Conservation (phyloP, 1,284 basidiomycete species). For the Ganoderma resinaceum region DNA sequence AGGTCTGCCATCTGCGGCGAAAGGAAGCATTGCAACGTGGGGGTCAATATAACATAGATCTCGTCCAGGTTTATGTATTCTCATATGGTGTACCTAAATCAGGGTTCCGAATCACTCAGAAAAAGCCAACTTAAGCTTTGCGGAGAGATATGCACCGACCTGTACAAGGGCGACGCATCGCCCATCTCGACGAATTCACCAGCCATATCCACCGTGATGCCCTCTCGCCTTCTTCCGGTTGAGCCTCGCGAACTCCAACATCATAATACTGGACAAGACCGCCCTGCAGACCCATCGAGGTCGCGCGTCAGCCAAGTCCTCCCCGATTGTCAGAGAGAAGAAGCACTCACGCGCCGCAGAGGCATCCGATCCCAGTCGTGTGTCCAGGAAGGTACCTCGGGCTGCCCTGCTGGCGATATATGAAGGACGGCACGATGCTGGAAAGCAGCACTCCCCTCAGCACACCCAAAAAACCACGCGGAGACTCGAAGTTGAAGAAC, state of each 20-base stretch:
- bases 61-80: no score
- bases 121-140: no score
- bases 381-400: slow-evolving; percentile 28
- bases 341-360: slow-evolving; percentile 21
- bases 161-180: slow-evolving; percentile 26
- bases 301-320: background rate
- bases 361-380: slow-evolving; percentile 20
- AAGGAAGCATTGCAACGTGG: no score
- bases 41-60: no score
- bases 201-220: slow-evolving; percentile 13
- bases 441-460: background rate
- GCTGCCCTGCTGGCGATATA: slow-evolving; percentile 27
- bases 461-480: no score
- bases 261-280: slow-evolving; percentile 13
- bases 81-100: no score
- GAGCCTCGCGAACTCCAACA: slow-evolving; percentile 20
- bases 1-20: no score
- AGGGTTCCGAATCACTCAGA: no score
- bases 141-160: slow-evolving; percentile 11
- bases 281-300: no score
- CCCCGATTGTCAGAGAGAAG: background rate
- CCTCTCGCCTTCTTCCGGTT: slow-evolving; percentile 24
- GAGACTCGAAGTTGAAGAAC: no score
- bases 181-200: slow-evolving; percentile 22
- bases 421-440: slow-evolving; percentile 29